Conservation (phyloP, 2,329 filamentous ascomycete species). For the Curvularia sp. region DNA sequence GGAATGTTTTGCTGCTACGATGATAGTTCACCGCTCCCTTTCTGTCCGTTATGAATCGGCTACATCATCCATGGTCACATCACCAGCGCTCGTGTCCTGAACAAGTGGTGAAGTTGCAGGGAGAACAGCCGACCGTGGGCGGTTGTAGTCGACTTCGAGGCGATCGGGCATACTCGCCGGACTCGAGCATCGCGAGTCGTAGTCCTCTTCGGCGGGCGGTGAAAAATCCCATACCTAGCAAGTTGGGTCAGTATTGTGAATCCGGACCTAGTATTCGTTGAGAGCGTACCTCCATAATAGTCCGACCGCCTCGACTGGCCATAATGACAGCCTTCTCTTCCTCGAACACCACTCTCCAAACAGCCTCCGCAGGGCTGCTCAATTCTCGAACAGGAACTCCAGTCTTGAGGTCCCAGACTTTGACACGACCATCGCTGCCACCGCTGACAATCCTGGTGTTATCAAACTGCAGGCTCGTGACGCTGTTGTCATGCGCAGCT, state of each 20-base stretch:
- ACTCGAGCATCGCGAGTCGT: constrained; percentile 49
- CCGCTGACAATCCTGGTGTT: constrained; percentile 94
- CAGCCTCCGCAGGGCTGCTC: constrained; percentile 88
- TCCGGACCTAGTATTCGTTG: background rate
- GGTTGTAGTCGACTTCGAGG: constrained; percentile 39
- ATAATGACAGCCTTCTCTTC: constrained; percentile 98
- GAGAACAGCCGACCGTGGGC: constrained; percentile 43
- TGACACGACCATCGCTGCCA: constrained; percentile 95
- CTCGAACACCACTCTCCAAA: constrained; percentile 98
- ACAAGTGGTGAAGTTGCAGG: constrained; percentile 34
- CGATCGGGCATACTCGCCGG: constrained; percentile 55
- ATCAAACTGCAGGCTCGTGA: constrained; percentile 96
- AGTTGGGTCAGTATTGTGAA: constrained; percentile 38
- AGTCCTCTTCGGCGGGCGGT: constrained; percentile 67
- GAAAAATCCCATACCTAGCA: constrained; percentile 91
- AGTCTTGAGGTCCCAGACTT: constrained; percentile 96
- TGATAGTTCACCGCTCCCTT: background rate
- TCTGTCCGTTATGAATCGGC: constrained; percentile 20
- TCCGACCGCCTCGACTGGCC: constrained; percentile 81
- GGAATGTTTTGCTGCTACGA: constrained; percentile 4
- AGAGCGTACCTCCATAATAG: constrained; percentile 90
- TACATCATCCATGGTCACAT: constrained; percentile 45
- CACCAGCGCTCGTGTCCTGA: constrained; percentile 31
- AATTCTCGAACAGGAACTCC: constrained; percentile 90
- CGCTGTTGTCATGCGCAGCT: constrained; percentile 96